Conservation (phyloP, 2,329 filamentous ascomycete genomes). For the Beauveria sp. region DNA sequence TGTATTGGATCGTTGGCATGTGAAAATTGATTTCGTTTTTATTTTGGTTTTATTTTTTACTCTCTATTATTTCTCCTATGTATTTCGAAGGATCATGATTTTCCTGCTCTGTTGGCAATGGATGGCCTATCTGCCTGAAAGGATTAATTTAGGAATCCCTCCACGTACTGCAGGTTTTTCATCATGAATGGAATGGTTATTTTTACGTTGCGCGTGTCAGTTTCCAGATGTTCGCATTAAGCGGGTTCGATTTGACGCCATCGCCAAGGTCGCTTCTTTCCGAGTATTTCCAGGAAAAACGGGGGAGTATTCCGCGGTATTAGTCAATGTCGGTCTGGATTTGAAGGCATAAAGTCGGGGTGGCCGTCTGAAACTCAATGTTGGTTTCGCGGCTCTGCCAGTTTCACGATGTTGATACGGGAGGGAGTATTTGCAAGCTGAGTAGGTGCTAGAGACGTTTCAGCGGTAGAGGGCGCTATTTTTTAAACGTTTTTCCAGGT, state of each 20-base stretch:
- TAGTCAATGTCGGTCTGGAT: background rate
- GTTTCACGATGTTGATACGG: background rate
- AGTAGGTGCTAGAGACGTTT: background rate
- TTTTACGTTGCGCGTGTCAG: background rate
- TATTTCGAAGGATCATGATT: conserved; percentile 6
- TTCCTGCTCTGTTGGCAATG: conserved; percentile 3
- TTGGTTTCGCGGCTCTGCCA: background rate
- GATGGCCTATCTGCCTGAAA: background rate
- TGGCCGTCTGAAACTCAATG: conserved; percentile 2
- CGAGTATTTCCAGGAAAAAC: background rate
- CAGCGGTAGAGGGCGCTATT: background rate
- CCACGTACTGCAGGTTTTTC: conserved; percentile 8
- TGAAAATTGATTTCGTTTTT: conserved; percentile 1
- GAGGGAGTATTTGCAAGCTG: background rate
- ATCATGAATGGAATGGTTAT: conserved; percentile 8
- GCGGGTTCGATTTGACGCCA: background rate
- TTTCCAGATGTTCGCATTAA: background rate
- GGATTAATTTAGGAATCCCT: background rate
- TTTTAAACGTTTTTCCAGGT: background rate
- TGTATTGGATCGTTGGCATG: background rate
- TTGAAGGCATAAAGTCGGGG: background rate
- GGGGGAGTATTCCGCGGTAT: background rate
- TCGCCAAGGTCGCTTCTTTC: too few relatives aligned
- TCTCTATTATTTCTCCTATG: conserved; percentile 3
- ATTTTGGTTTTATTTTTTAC: conserved; percentile 1